These are phyloP conservation scores for Ceriops tagal DNA, from an alignment of 345 rosid genomes.

Conservation along the genomic window DNA sequence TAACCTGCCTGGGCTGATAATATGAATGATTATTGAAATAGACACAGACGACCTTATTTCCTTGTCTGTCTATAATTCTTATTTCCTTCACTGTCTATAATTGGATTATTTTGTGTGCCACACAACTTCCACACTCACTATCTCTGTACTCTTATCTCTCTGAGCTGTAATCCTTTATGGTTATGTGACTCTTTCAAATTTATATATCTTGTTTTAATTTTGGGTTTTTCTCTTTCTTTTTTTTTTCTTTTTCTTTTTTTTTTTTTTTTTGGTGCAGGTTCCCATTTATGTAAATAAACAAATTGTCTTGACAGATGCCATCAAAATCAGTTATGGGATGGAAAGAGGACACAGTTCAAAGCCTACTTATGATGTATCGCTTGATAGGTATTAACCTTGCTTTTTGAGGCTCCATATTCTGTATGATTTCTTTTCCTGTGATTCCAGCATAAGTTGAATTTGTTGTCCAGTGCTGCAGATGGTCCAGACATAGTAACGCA, in stretches of 20 bases:
- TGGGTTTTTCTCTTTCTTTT: slow-evolving; percentile 14
- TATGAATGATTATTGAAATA: too few species aligned
- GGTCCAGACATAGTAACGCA: slow-evolving; percentile 62
- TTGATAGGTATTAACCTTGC: slow-evolving; percentile 59
- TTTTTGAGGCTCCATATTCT: slow-evolving; percentile 2
- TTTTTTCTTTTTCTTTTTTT: too few species aligned
- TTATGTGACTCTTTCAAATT: slow-evolving; percentile 3
- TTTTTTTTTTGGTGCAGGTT: slow-evolving; percentile 47
- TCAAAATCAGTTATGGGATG: slow-evolving; percentile 63
- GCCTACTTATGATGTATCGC: slow-evolving; percentile 59
- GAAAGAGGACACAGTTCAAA: slow-evolving; percentile 46
- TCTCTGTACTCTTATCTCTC: not conserved
- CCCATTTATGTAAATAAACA: slow-evolving; percentile 83
- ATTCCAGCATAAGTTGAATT: slow-evolving; percentile 25
- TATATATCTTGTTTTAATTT: slow-evolving; percentile 11
- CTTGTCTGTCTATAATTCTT: too few species aligned
- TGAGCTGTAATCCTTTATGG: not conserved
- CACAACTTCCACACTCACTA: not conserved
- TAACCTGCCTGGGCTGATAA: not conserved
- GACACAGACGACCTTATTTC: too few species aligned
- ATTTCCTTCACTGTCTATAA: too few species aligned
- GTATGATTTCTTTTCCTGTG: slow-evolving; percentile 11
- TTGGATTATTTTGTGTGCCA: not conserved
- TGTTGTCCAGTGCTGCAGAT: slow-evolving; percentile 58
- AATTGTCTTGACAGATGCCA: slow-evolving; percentile 69